These are phyloP conservation scores for Microbotryum saponariae DNA, from an alignment of 1,284 basidiomycete species.

Conservation along the genomic window DNA sequence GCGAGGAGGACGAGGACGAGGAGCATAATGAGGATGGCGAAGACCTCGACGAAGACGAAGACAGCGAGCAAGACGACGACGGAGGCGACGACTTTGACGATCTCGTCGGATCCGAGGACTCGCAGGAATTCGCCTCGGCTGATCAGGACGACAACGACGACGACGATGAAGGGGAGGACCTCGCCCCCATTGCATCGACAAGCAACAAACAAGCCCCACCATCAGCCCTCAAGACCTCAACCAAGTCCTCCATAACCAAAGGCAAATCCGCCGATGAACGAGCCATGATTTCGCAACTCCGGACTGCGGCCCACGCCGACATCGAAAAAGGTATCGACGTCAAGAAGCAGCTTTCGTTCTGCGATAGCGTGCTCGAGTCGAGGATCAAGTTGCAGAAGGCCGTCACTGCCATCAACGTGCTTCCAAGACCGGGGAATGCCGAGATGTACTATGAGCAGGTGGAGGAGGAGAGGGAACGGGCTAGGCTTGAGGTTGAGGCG, in stretches of 20 bases:
- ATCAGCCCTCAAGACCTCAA: background rate
- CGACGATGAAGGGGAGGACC: constrained; percentile 1
- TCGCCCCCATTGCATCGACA: constrained; percentile 12
- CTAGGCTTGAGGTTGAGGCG: constrained; percentile 21
- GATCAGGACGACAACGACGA: constrained; percentile 8
- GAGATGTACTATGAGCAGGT: constrained; percentile 17
- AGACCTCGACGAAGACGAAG: constrained; percentile 30
- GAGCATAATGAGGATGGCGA: constrained; percentile 40
- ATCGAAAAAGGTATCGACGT: constrained; percentile 67
- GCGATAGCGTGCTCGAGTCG: constrained; percentile 75
- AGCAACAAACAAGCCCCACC: constrained; percentile 43
- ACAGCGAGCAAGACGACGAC: constrained; percentile 41
- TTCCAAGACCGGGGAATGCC: constrained; percentile 44
- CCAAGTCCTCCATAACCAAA: background rate
- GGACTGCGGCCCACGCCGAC: constrained; percentile 54
- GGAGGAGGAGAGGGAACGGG: constrained; percentile 21
- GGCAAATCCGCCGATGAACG: constrained; percentile 43
- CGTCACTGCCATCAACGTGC: constrained; percentile 54
- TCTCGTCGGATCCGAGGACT: constrained; percentile 25
- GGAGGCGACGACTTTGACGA: constrained; percentile 46
- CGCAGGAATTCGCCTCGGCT: constrained; percentile 27
- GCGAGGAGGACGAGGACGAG: constrained; percentile 36
- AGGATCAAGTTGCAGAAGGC: constrained; percentile 84
- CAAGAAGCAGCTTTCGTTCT: constrained; percentile 66
- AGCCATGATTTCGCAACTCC: constrained; percentile 52